A percentile compares a stretch with the other conserved stretches of the same genome.
Evolutionary conservation across 140 eudicot genomes (phyloP).

Genomic region (Anethum foeniculum): DNA sequence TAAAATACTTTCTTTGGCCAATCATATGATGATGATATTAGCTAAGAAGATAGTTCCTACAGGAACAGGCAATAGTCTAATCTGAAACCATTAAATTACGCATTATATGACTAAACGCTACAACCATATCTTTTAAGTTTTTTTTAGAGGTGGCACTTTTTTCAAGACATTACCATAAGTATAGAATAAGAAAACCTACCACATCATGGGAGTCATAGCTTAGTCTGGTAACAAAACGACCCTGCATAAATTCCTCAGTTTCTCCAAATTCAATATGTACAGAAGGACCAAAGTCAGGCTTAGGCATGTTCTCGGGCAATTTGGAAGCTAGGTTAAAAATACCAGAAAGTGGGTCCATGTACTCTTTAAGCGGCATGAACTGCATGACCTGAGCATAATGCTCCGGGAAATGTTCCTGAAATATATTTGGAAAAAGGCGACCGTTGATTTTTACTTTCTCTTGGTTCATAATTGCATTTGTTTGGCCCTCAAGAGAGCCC

Average conservation of each 20-base stretch:
- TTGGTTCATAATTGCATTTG: slow-evolving; percentile 48
- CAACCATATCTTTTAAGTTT: neutral
- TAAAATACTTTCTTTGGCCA: too few species aligned
- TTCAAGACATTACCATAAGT: neutral
- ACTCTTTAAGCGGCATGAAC: slow-evolving; percentile 60
- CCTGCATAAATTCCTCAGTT: slow-evolving; percentile 59
- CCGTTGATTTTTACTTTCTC: slow-evolving; percentile 59
- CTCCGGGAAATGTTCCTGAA: slow-evolving; percentile 58
- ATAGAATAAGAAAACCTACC: slow-evolving; percentile 33
- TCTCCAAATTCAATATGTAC: slow-evolving; percentile 64
- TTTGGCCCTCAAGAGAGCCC: slow-evolving; percentile 53
- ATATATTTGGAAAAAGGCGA: slow-evolving; percentile 57
- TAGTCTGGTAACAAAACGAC: slow-evolving; percentile 60
- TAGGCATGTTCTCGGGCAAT: slow-evolving; percentile 43
- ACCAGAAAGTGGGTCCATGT: slow-evolving; percentile 57
- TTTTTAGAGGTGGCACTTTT: neutral
- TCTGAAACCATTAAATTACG: neutral
- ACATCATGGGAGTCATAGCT: slow-evolving; percentile 68
- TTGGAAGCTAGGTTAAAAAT: slow-evolving; percentile 59
- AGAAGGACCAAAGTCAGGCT: slow-evolving; percentile 66
- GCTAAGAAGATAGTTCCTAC: neutral
- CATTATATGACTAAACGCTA: neutral
- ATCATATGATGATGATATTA: neutral
- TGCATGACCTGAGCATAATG: slow-evolving; percentile 49
- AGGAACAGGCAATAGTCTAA: neutral